These are phyloP conservation scores for Nicotiana knightiana DNA, from an alignment of 257 asterid genomes.

Conservation along the genomic window DNA sequence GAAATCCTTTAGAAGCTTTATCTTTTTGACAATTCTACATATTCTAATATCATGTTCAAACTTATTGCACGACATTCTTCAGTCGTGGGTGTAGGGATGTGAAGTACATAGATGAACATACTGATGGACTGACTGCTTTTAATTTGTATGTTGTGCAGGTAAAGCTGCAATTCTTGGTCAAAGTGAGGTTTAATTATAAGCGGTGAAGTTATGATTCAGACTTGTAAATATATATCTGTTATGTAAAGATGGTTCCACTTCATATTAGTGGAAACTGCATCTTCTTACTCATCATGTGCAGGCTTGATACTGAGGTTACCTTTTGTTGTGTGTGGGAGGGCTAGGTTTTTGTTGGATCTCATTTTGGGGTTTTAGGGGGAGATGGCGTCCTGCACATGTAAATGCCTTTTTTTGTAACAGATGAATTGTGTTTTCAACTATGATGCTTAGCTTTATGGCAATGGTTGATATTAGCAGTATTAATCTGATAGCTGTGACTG, in stretches of 20 bases:
- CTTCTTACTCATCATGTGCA: background rate
- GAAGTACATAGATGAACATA: background rate
- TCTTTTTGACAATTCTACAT: background rate
- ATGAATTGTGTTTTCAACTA: background rate
- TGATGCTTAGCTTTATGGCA: background rate
- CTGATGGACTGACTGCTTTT: background rate
- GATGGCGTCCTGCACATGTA: conserved; percentile 20
- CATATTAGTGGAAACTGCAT: background rate
- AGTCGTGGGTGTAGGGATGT: background rate
- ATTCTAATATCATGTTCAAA: background rate
- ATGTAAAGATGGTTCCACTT: conserved; percentile 11
- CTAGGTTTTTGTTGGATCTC: conserved; percentile 29
- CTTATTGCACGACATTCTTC: background rate
- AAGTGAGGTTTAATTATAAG: conserved; percentile 91
- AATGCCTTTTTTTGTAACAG: background rate
- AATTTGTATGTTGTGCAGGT: conserved; percentile 46
- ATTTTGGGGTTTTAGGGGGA: conserved; percentile 45
- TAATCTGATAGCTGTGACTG: background rate
- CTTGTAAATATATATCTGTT: background rate
- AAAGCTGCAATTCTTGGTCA: conserved; percentile 85
- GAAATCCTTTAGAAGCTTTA: background rate
- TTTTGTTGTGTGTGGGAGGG: conserved; percentile 1
- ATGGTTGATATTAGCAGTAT: background rate
- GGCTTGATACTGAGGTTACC: background rate
- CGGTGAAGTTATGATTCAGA: conserved; percentile 27